Evolutionary conservation across 306 rosid genomes (phyloP), one percentile per base, ranked within the genome.

Genomic region (Cucumis hystrix): DNA sequence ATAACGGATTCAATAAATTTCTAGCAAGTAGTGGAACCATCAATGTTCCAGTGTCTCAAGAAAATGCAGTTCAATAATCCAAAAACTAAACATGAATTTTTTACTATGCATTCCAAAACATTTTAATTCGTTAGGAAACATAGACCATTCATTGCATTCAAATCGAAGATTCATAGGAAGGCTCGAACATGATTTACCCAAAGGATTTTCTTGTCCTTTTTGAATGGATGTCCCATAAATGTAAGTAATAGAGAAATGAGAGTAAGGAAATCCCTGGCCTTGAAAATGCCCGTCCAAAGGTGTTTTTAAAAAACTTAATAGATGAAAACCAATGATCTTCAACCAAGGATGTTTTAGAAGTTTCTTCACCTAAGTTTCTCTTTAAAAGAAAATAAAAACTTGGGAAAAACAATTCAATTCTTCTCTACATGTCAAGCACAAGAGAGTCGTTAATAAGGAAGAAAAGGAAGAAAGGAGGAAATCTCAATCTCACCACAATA

Each of bases 401-500:
- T 2, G 16, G 18, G 9, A 74, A 18, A 51, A 35, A 8, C 40
- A n/a, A n/a, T 60, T 39, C 12, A 37, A 66, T 10, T 40, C 43
- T 33, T 35, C 45, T 13, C 41, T 6, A 63, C 12, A 28, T 63
- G 18, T 28, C 20, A 63, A 28, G 41, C 41, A 30, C 35, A 23
- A 6, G 63, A 58, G 11, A 15, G 12, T 20, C 63, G 10, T 21
- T 3, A 33, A 33, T 4, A 59, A 23, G 33, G 33, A 59, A 58
- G 47, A 64, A 64, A 37, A 23, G 12, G 67, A 25, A 51, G 10
- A 54, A 2, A 11, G 59, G 33, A 17, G 0, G 23, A 58, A 21
- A 2, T 58, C 33, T 18, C 1, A 33, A 63, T 63, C 45, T 49
- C 79, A 93, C 97, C 92, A 81, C 85, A 81, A 93, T 83, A 49